Evolutionary conservation across 2,329 filamentous ascomycete genomes (phyloP), one percentile per base, ranked within the genome.

Genomic region (Penicillium sp.): DNA sequence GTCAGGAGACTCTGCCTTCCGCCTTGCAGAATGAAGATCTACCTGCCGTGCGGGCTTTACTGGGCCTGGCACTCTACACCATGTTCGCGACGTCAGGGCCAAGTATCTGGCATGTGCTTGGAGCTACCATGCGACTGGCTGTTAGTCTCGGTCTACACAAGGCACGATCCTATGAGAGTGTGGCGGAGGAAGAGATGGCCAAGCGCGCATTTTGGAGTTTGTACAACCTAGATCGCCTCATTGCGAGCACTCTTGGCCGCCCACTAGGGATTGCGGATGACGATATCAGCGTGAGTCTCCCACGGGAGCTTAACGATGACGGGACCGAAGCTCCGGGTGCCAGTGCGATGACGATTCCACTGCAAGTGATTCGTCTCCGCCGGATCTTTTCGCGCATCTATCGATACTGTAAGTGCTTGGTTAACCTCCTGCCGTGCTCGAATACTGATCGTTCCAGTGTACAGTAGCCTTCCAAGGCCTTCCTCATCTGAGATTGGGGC

Each of bases 141-240:
- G 73, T 68, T 9, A 76, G 74, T 49, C 61, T 77, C 22, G 73
- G 71, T 11, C 50, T 77, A 16, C 74, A 77, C 58, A 75, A 74
- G 48, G 57, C 61, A 16, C 67, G 69, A 24, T 63, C 67, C 1
- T 62, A 66, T 33, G 54, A 68, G 4, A 69, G 62, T 49, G 27
- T 70, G 44, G 48, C 69, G 8, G 74, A 76, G 46, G 70, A 75
- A 29, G 74, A 78, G 52, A 73, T 77, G 68, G 63, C 70, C 2
- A 77, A 76, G 53, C 72, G 75, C n/a, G 73, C 72, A 1, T 78
- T 78, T 56, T 78, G 75, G 75, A 75, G 74, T 62, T 64, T 76
- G 8, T 77, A 78, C 56, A 77, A 77, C n/a, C 67, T 78, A 2
- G 75, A 78, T 50, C 69, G 75, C 21, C 66, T 76, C 27, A 75